Percentiles rank a stretch among this genome's conserved stretches.
Evolutionary conservation across 768 basidiomycete genomes (phyloP).

Genomic region (Postia placenta): DNA sequence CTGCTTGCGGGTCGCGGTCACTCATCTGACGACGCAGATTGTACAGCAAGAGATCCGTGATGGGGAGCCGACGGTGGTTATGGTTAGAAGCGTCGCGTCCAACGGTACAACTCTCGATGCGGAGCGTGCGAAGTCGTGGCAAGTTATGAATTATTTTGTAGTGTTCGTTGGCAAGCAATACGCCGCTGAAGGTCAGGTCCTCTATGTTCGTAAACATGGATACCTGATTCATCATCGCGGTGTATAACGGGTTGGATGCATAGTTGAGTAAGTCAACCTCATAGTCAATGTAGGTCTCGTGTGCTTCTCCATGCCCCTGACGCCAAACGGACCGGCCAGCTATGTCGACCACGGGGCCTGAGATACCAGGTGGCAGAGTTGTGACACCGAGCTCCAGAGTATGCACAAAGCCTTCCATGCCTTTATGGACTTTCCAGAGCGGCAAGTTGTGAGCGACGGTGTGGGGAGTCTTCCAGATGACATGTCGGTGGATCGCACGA

Average conservation of each 20-base stretch:
- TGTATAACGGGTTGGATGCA: conserved; percentile 11
- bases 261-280: conserved; percentile 2
- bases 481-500: conserved; percentile 27
- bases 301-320: no score
- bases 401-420: conserved; percentile 10
- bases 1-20: conserved; percentile 2
- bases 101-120: conserved; percentile 34
- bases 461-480: conserved; percentile 28
- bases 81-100: conserved; percentile 15
- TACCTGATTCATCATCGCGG: conserved; percentile 14
- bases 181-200: conserved; percentile 31
- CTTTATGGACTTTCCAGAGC: conserved; percentile 12
- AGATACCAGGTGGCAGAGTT: conserved; percentile 4
- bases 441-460: conserved; percentile 21
- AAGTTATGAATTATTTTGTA: conserved; percentile 31
- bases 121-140: conserved; percentile 31
- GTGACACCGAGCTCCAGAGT: conserved; percentile 18
- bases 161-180: conserved; percentile 31
- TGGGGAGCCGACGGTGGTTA: conserved; percentile 27
- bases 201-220: conserved; percentile 30
- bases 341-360: conserved; percentile 9
- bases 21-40: conserved; percentile 24
- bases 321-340: not conserved
- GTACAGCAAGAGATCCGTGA: conserved; percentile 36
- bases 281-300: no score